Base-by-base conservation (phyloP, 1,284 basidiomycete species). In the Pyrrhoderma lamaoense region DNA sequence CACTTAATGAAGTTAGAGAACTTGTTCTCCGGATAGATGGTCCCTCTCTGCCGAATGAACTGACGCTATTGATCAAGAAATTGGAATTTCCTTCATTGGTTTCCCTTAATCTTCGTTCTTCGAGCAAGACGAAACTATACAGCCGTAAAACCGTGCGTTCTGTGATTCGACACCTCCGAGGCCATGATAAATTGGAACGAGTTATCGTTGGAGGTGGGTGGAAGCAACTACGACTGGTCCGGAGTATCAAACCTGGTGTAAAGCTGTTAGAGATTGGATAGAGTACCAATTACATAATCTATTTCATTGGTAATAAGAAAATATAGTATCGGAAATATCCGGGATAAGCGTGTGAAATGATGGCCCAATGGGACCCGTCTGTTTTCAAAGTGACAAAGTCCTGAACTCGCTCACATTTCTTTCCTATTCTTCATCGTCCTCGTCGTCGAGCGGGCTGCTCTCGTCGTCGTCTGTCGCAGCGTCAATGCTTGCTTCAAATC, bases 401-500 rank as follows among this genome's bases (percentile, higher is more conserved):
- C 21, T 38, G 16, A 35, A 40, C 9, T 16, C 9, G 14, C 21
- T 22, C 38, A 7, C 14, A 22, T 40, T 31, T 14, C 13, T 42
- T 25, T 31, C 47, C 19, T 38, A n/a, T 37, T 18, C 19, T 9
- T 18, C 47, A 31, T 31, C 27, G 27, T 39, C 35, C 38, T 49
- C 14, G 38, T 21, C 37, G 44, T 52, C 25, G 34, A 42, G 22
- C 22, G 34, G 16, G 14, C 39, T 37, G 45, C 39, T 39, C 37
- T 54, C 31, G 31, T 46, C 19, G 36, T 43, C 43, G 48, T 43
- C 38, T 22, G 21, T 40, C 16, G 44, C 48, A 47, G 49, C 22
- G 38, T 16, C 36, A 23, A 77, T 77, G 65, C 73, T 85, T 61
- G 74, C 75, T 57, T 65, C 65, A 57, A 72, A 73, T 66, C 73